Evolutionary conservation across 1,139 yeast species (phyloP).

Genomic region (Meyerozyma carpophila): DNA sequence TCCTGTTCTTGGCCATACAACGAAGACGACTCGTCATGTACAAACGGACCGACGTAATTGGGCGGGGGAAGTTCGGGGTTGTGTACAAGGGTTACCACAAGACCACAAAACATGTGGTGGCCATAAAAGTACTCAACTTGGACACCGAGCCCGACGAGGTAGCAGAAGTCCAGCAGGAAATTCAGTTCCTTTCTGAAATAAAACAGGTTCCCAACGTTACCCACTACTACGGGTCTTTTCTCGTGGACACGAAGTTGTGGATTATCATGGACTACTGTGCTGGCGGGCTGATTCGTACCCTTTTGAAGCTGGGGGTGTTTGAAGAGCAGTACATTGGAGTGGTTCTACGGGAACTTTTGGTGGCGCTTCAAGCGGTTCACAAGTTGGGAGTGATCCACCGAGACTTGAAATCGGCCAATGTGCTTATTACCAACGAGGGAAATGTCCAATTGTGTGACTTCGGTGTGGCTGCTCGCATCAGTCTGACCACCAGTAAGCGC

Average conservation of each 20-base stretch:
- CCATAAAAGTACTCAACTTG: conserved; percentile 85
- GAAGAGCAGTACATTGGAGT: conserved; percentile 83
- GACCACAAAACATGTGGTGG: conserved; percentile 71
- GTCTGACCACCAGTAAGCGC: conserved; percentile 72
- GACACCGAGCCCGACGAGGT: conserved; percentile 96
- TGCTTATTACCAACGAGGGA: conserved; percentile 84
- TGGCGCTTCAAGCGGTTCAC: conserved; percentile 80
- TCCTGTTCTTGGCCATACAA: not conserved
- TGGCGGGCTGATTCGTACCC: conserved; percentile 89
- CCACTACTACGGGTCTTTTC: conserved; percentile 82
- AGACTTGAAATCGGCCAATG: conserved; percentile 94
- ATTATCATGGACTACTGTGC: conserved; percentile 97
- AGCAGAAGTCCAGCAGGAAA: conserved; percentile 89
- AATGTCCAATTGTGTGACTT: conserved; percentile 90
- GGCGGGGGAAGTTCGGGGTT: conserved; percentile 94
- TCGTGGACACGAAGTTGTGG: conserved; percentile 89
- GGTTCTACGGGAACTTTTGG: conserved; percentile 71
- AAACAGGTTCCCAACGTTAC: conserved; percentile 87
- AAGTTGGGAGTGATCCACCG: conserved; percentile 89
- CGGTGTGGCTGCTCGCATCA: conserved; percentile 94
- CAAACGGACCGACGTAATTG: conserved; percentile 84
- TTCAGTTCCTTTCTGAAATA: conserved; percentile 77
- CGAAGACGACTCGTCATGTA: conserved; percentile 26
- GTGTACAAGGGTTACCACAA: conserved; percentile 80
- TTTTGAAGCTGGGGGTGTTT: conserved; percentile 80